Base-by-base conservation (phyloP, 192 early-diverging fungal genomes). In the Podila minutissima region DNA sequence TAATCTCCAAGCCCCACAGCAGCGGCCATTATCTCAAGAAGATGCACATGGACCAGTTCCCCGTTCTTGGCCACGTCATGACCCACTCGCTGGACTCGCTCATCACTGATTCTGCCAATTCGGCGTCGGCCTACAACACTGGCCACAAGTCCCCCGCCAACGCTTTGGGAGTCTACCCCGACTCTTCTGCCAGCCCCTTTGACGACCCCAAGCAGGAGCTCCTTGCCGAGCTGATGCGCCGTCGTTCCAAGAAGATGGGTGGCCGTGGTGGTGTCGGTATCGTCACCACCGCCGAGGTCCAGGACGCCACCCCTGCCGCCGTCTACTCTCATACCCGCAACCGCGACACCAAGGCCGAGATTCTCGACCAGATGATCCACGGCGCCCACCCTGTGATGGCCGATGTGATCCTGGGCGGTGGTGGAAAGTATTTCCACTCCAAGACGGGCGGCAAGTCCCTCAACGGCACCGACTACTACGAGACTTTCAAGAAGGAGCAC, bases 71-170 rank as follows among this genome's bases (percentile, higher is more conserved):
- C 72, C 83, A 74, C 74, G 83, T 84, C 58, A 84, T 82, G 72
- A 89, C 89, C 77, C 87, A 91, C 76, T 88, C 82, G 1, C 72
- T 90, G 35, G 89, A 91, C 64, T 67, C 86, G 46, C 77, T 91
- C n/a, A 50, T 89, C 35, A 91, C 89, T 26, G 89, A 91, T 59
- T 91, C 89, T 62, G 89, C 89, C 74, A 91, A 91, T 78, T 88
- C 86, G 20, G 89, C 89, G 31, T 67, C 83, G 17, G 62, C 89
- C 35, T 91, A 90, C 76, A 73, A 83, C 59, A 74, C 86, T 68
- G 89, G 88, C 13, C 88, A 90, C 53, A 89, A 91, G 82, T 66
- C 71, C 28, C 72, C 68, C 49, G 72, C 83, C 72, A 82, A 86
- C 66, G 82, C 86, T 62, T 66, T 91, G 19, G 74, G 74, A 68